Percentiles rank a stretch among this genome's conserved stretches.
Evolutionary conservation across 495 filamentous ascomycete species (phyloP).

Genomic region (Lasiosphaeriaceae sp.): DNA sequence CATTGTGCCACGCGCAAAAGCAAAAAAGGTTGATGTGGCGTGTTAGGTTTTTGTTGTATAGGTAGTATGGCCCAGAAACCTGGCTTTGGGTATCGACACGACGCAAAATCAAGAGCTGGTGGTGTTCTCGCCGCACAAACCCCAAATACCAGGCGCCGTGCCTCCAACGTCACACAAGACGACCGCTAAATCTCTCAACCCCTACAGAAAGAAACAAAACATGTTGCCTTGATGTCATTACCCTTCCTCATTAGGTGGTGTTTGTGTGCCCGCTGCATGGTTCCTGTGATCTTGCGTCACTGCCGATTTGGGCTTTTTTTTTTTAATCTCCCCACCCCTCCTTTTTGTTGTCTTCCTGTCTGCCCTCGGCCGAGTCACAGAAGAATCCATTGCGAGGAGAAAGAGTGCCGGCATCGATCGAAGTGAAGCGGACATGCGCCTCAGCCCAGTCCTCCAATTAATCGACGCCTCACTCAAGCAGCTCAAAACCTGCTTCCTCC

Average conservation of each 20-base stretch:
- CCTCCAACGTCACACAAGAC: too few species aligned
- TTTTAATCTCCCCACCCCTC: too few species aligned
- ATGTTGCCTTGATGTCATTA: neutral
- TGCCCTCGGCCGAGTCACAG: neutral
- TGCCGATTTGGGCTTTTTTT: neutral
- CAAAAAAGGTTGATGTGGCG: too few species aligned
- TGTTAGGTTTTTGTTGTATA: too few species aligned
- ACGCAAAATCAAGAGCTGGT: neutral
- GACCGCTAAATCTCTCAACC: too few species aligned
- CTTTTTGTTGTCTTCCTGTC: neutral
- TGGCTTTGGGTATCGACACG: neutral
- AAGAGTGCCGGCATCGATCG: neutral
- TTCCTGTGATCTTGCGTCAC: neutral
- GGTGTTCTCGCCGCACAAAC: neutral
- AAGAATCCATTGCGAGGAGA: neutral
- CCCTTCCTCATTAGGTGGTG: conserved; percentile 2
- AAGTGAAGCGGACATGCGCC: neutral
- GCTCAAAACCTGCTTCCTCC: conserved; percentile 45
- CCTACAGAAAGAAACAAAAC: too few species aligned
- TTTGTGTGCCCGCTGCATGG: neutral
- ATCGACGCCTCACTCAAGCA: conserved; percentile 16
- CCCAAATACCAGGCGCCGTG: too few species aligned
- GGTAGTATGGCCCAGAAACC: too few species aligned
- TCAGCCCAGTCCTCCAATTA: neutral
- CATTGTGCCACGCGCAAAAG: too few species aligned